Base-by-base conservation (phyloP, 2,329 filamentous ascomycete species). In the Beauveria caledonica region DNA sequence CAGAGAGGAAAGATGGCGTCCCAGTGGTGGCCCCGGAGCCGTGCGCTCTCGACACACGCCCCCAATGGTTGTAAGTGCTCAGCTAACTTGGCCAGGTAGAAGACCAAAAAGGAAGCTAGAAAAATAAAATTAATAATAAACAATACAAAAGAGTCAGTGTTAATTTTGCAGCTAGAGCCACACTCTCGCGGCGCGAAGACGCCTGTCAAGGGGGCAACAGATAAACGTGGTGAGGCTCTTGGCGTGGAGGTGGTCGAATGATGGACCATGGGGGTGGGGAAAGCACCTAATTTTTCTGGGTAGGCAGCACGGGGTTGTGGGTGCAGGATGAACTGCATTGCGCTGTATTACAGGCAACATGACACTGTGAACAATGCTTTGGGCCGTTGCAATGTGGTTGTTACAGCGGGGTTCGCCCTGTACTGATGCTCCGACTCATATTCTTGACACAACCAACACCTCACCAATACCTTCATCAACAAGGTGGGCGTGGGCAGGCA, bases 181-280 rank as follows among this genome's bases (percentile, higher is more conserved):
- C n/a, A 9, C 21, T 48, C 56, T 23, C 17, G 11, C 33, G 11
- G 36, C 25, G 21, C 56, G n/a, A 49, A 55, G 33, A 54, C 42
- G 50, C 42, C 50, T 60, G 50, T 55, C 50, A 49, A 46, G 48
- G 39, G 40, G 13, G 25, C 57, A 45, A 44, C 48, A 46, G 49
- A 44, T 23, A 19, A 59, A 59, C 57, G 57, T 59, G 57, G 57
- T 40, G 52, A 59, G 33, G 36, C 15, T 39, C 56, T 59, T 59
- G 56, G 56, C 56, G 48, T 58, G 55, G 19, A 50, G 56, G 53
- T 56, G 40, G 42, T 19, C 13, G n/a, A 19, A 7, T n/a, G 46
- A 56, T 21, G 21, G 45, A 7, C 11, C 36, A 56, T 21, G 21
- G 45, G 23, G 33, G 55, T 42, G 55, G 55, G 27, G 45, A 9